A percentile compares a stretch with the other conserved stretches of the same genome.
Evolutionary conservation across 306 rosid genomes (phyloP).

Genomic region (Cicer bijugum): DNA sequence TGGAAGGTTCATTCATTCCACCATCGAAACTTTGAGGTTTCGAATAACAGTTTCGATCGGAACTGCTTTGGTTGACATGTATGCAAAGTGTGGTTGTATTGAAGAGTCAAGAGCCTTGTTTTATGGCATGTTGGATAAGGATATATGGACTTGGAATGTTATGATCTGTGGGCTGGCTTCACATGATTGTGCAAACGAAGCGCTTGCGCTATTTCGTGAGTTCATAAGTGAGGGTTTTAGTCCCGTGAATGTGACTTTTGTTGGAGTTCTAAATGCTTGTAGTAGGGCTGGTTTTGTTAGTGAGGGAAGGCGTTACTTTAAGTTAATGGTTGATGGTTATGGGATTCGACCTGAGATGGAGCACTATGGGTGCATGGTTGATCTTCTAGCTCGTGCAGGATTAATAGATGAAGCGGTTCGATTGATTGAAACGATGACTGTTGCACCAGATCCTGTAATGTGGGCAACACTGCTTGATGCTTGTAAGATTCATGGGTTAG

Average conservation of each 20-base stretch:
- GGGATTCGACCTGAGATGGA: conserved; percentile 78
- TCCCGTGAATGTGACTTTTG: conserved; percentile 66
- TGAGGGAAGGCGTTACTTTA: conserved; percentile 65
- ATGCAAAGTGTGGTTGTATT: conserved; percentile 85
- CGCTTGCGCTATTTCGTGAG: conserved; percentile 55
- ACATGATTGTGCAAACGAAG: conserved; percentile 66
- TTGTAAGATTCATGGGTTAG: conserved; percentile 66
- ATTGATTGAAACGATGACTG: conserved; percentile 59
- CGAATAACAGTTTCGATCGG: conserved; percentile 59
- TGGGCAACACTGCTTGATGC: conserved; percentile 82
- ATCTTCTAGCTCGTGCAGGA: conserved; percentile 69
- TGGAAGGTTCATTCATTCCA: conserved; percentile 63
- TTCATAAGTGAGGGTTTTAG: conserved; percentile 58
- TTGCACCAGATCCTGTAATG: conserved; percentile 66
- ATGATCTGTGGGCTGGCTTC: conserved; percentile 82
- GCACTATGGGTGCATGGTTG: conserved; percentile 92
- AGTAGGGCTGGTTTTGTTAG: conserved; percentile 69
- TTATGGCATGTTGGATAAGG: conserved; percentile 53
- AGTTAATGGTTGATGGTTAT: conserved; percentile 61
- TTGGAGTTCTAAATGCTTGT: conserved; percentile 80
- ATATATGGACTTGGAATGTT: conserved; percentile 78
- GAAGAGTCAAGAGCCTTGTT: conserved; percentile 62
- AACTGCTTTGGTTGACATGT: conserved; percentile 79
- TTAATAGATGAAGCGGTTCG: conserved; percentile 64
- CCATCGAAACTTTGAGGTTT: conserved; percentile 53